Conservation (phyloP, 2,329 filamentous ascomycete genomes). For the Epichloe baconii region DNA sequence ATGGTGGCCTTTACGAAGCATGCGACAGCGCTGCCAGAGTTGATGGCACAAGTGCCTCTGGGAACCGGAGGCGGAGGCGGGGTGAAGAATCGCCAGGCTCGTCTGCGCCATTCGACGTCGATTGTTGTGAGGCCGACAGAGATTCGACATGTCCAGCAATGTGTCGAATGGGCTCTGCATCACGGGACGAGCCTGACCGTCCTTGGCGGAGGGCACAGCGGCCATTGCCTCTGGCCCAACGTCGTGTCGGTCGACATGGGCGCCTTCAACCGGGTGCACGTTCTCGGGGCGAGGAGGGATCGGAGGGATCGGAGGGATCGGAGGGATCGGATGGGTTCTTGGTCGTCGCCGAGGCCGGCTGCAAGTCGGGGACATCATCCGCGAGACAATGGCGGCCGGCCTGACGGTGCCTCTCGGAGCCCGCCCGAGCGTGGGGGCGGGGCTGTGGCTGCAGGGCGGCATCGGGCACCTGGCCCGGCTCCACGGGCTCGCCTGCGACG, state of each 20-base stretch:
- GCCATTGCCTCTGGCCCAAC: slow-evolving; percentile 39
- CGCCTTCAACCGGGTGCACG: slow-evolving; percentile 36
- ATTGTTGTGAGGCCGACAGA: slow-evolving; percentile 31
- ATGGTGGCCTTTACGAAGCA: slow-evolving; percentile 36
- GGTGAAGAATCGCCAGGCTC: slow-evolving; percentile 41
- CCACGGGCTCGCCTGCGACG: slow-evolving; percentile 45
- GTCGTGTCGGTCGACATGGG: slow-evolving; percentile 46
- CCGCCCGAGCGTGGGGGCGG: slow-evolving; percentile 50
- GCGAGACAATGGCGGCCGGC: slow-evolving; percentile 23
- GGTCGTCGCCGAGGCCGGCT: slow-evolving; percentile 41
- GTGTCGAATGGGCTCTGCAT: slow-evolving; percentile 38
- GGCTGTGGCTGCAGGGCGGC: slow-evolving; percentile 51
- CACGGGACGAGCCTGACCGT: slow-evolving; percentile 23
- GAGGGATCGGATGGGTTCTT: slow-evolving; percentile 15
- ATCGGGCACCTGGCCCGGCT: slow-evolving; percentile 45
- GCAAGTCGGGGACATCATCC: slow-evolving; percentile 41
- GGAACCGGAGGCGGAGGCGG: not conserved
- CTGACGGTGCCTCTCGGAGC: slow-evolving; percentile 46
- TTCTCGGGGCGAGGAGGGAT: slow-evolving; percentile 21
- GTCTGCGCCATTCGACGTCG: slow-evolving; percentile 27
- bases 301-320: slow-evolving; percentile 1
- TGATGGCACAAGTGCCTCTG: slow-evolving; percentile 28
- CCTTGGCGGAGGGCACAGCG: slow-evolving; percentile 46
- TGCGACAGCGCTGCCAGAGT: slow-evolving; percentile 22
- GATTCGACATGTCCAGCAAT: slow-evolving; percentile 36